Evolutionary conservation across 768 basidiomycete species (phyloP).

Genomic region (Hypholoma fasciculare): DNA sequence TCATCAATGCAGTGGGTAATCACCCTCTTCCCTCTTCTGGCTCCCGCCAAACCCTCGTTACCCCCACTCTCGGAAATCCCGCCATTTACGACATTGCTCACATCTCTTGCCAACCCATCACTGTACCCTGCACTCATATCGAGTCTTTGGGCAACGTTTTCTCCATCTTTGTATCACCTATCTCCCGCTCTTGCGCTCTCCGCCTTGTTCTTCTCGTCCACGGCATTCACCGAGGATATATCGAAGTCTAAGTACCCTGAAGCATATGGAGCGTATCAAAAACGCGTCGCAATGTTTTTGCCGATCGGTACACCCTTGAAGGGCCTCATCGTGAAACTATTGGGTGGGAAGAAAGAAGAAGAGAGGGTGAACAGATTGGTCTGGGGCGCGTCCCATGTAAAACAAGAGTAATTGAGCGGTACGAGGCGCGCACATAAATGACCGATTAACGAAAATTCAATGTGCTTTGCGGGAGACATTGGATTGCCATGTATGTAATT

Average conservation of each 20-base stretch:
- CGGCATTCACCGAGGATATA: constrained; percentile 79
- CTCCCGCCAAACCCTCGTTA: constrained; percentile 32
- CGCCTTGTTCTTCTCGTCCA: constrained; percentile 75
- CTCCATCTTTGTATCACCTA: constrained; percentile 30
- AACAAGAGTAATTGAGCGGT: not conserved
- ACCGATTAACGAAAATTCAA: too few species aligned
- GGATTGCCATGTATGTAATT: too few species aligned
- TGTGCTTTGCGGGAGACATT: too few species aligned
- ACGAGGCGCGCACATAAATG: not conserved
- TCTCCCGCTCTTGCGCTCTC: constrained; percentile 64
- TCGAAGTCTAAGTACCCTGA: constrained; percentile 70
- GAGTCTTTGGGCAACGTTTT: constrained; percentile 29
- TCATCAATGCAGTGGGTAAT: constrained; percentile 44
- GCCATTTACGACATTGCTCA: constrained; percentile 12
- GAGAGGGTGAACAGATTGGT: constrained; percentile 15
- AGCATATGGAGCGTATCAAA: constrained; percentile 70
- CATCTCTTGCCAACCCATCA: constrained; percentile 14
- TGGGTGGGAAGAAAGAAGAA: constrained; percentile 7
- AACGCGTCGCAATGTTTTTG: constrained; percentile 82
- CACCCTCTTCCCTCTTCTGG: constrained; percentile 63
- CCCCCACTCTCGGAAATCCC: constrained; percentile 16
- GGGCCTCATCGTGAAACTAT: constrained; percentile 8
- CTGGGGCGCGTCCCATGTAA: constrained; percentile 16
- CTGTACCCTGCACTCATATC: constrained; percentile 21
- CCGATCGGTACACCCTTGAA: constrained; percentile 25